Conservation (phyloP, 257 asterid species). For the Lantana camara region DNA sequence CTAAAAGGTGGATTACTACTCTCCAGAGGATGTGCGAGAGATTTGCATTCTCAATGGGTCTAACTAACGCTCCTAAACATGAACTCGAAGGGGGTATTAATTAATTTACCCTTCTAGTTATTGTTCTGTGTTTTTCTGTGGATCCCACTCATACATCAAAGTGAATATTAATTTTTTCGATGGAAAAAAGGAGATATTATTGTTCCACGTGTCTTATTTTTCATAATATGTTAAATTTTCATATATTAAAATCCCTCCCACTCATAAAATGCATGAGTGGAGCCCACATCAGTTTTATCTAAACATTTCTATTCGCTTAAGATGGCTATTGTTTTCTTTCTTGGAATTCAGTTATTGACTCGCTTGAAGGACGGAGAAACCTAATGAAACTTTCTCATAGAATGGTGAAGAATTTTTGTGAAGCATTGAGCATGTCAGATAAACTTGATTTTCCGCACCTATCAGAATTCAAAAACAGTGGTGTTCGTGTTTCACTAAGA, state of each 20-base stretch:
- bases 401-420: slow-evolving; percentile 62
- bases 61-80: slow-evolving; percentile 31
- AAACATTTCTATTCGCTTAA: background rate
- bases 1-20: slow-evolving; percentile 62
- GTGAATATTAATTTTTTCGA: too few relatives aligned
- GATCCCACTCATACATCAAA: too few relatives aligned
- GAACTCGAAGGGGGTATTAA: slow-evolving; percentile 58
- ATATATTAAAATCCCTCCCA: too few relatives aligned
- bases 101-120: background rate
- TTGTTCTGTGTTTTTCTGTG: too few relatives aligned
- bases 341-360: slow-evolving; percentile 40
- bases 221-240: too few relatives aligned
- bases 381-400: slow-evolving; percentile 61
- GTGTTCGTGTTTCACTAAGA: slow-evolving; percentile 49
- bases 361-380: slow-evolving; percentile 48
- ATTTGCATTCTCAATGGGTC: slow-evolving; percentile 44
- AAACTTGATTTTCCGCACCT: slow-evolving; percentile 42
- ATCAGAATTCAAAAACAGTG: slow-evolving; percentile 37
- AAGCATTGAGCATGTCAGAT: slow-evolving; percentile 49
- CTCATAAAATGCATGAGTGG: too few relatives aligned
- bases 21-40: slow-evolving; percentile 73
- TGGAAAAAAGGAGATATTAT: too few relatives aligned
- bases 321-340: background rate
- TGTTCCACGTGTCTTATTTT: too few relatives aligned
- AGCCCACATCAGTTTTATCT: too few relatives aligned